phyloP scores from a whole-genome alignment of 2,329 filamentous ascomycete genomes.

The Exophiala oligosperma region DNA sequence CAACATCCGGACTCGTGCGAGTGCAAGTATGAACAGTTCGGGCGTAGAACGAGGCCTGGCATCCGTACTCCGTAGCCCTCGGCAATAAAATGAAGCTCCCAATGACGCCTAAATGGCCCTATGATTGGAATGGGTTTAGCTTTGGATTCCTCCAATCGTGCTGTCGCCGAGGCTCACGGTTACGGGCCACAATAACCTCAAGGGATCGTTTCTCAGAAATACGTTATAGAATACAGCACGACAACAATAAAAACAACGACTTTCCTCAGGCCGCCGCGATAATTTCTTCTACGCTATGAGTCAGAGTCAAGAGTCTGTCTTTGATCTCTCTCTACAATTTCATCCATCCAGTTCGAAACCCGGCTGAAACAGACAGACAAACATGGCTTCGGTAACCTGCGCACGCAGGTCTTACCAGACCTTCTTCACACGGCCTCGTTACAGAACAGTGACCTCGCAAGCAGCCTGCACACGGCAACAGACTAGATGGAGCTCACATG shows the following conservation, averaged over 20 bases:
- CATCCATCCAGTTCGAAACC: neutral
- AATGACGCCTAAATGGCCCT: no score
- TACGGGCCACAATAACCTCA: neutral
- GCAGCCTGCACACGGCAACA: constrained; percentile 19
- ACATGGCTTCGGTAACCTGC: constrained; percentile 13
- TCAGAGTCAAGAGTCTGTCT: constrained; percentile 2
- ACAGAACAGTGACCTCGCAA: constrained; percentile 2
- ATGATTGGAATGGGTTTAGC: no score
- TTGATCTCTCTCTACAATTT: neutral
- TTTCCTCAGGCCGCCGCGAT: constrained; percentile 13
- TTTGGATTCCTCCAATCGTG: no score
- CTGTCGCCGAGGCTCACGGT: constrained; percentile 14
- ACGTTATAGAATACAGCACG: constrained; percentile 30
- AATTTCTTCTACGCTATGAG: constrained; percentile 19
- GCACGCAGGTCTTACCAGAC: constrained; percentile 2
- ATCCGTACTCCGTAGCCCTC: neutral
- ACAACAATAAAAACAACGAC: constrained; percentile 23
- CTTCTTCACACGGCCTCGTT: constrained; percentile 17
- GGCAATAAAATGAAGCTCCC: neutral
- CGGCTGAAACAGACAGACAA: constrained; percentile 12
- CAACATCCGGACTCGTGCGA: no score
- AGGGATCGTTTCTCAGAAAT: constrained; percentile 27
- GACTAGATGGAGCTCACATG: constrained; percentile 27
- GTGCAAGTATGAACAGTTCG: no score
- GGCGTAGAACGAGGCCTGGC: neutral